Conservation (phyloP, 2,329 filamentous ascomycete species). For the Fonsecaea nubica region DNA sequence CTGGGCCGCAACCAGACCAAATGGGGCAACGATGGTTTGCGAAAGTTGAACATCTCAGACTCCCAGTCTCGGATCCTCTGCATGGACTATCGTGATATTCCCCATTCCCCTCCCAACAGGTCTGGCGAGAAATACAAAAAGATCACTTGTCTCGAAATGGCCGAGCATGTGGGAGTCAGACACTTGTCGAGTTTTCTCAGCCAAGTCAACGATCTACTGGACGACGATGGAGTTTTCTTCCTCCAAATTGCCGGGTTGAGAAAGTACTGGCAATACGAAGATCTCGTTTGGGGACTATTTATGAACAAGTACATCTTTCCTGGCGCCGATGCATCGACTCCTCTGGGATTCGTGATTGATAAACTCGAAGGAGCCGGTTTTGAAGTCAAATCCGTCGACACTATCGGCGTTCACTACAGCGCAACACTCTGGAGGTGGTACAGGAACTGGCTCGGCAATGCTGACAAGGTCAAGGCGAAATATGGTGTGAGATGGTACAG, state of each 20-base stretch:
- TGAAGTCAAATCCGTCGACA: constrained; percentile 91
- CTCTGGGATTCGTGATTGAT: constrained; percentile 84
- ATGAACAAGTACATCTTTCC: constrained; percentile 99
- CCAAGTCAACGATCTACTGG: constrained; percentile 93
- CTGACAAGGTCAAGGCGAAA: constrained; percentile 90
- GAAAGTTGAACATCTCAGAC: constrained; percentile 80
- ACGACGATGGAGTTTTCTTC: constrained; percentile 95
- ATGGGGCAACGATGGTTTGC: constrained; percentile 91
- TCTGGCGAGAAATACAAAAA: constrained; percentile 70
- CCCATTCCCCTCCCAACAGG: constrained; percentile 70
- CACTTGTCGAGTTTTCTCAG: constrained; percentile 80
- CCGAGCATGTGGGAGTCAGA: constrained; percentile 95
- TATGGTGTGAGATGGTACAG: constrained; percentile 96
- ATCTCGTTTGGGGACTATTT: constrained; percentile 96
- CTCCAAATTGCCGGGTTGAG: constrained; percentile 93
- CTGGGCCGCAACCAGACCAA: constrained; percentile 95
- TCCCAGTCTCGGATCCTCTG: constrained; percentile 91
- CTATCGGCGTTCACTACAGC: constrained; percentile 94
- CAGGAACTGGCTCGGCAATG: constrained; percentile 95
- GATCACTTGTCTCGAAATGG: constrained; percentile 98
- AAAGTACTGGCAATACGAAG: constrained; percentile 96
- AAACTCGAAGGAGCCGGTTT: constrained; percentile 85
- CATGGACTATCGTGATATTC: constrained; percentile 96
- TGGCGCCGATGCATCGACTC: constrained; percentile 92
- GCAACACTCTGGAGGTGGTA: constrained; percentile 98